phyloP scores from a whole-genome alignment of 495 filamentous ascomycete genomes.

The Lineolata rhizophorae region DNA sequence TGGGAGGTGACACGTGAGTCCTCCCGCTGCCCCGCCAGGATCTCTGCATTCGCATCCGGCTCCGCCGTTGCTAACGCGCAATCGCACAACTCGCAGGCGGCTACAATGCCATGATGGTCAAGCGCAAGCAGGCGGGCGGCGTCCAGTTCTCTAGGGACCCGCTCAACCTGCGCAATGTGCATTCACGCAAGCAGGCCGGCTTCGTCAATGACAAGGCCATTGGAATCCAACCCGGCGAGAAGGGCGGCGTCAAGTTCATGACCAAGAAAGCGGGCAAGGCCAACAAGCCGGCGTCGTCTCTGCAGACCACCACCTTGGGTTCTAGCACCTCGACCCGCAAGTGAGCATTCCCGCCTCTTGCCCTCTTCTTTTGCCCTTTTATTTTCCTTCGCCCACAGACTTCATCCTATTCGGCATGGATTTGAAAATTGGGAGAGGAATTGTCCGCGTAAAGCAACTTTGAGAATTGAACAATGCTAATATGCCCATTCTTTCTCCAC shows the following conservation, averaged over 20 bases:
- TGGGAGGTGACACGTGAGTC: slow-evolving; percentile 78
- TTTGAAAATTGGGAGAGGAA: too few relatives aligned
- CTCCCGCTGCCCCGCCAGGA: too few relatives aligned
- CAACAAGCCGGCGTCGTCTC: slow-evolving; percentile 46
- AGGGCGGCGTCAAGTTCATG: slow-evolving; percentile 49
- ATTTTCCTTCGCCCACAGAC: too few relatives aligned
- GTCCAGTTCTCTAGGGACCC: slow-evolving; percentile 83
- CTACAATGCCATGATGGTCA: slow-evolving; percentile 71
- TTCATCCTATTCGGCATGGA: too few relatives aligned
- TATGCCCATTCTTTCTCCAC: too few relatives aligned
- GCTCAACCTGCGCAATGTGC: slow-evolving; percentile 73
- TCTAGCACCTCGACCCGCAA: slow-evolving; percentile 50
- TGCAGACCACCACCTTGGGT: slow-evolving; percentile 40
- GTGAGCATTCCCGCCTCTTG: slow-evolving; percentile 37
- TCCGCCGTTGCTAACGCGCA: too few relatives aligned
- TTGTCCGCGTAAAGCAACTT: too few relatives aligned
- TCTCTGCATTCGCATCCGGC: too few relatives aligned
- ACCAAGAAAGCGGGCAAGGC: slow-evolving; percentile 58
- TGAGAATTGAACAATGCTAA: background rate
- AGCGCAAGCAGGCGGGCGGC: slow-evolving; percentile 55
- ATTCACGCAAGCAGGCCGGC: slow-evolving; percentile 83
- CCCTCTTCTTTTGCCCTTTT: too few relatives aligned
- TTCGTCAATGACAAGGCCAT: slow-evolving; percentile 86
- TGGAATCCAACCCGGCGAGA: slow-evolving; percentile 43
- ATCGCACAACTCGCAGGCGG: slow-evolving; percentile 44